Evolutionary conservation across 129 eudicot species (phyloP), one percentile per base, ranked within the genome.

Genomic region (Tagetes erecta): DNA sequence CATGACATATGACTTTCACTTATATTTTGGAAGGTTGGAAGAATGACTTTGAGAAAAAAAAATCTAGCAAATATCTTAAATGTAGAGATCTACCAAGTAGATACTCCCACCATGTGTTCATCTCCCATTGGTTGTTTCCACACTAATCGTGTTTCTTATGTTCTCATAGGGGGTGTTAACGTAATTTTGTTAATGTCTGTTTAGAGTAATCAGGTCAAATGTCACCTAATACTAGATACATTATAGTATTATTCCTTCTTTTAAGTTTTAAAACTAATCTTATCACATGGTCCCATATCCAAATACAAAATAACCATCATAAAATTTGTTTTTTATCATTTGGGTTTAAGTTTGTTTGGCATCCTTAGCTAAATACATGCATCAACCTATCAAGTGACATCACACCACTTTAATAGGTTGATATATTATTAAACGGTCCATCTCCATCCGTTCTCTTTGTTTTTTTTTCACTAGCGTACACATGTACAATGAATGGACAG

Each of bases 351-450:
- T 20, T 20, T 20, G 27, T 20, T 20, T 20, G 27, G 27, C 27
- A 20, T 20, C 27, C 41, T 39, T 39, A 39, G 3, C 41, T 2
- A 39, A 68, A 45, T 5, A 11, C 2, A 8, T 3, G 0, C 36
- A 2, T 34, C 57, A 20, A 2, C 4, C 11, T 10, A 68, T 31
- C 11, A 1, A 7, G 1, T 62, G 13, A 10, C 2, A 57, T 31
- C 8, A 30, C 5, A 57, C 64, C 64, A 57, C 64, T 57, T 63
- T 63, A 20, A 20, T 20, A 20, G 27, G 27, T 20, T 20, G 37
- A 11, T 76, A 20, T 13, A 30, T 53, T 14, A 41, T 62, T 59
- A 42, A 39, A 76, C 74, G 79, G 83, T 69, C 83, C 86, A 75
- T 86, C 70, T 44, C 87, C 82, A 80, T 83, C 46, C 27, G 27